Conservation (phyloP, 257 asterid species). For the Euphrasia confusa region DNA sequence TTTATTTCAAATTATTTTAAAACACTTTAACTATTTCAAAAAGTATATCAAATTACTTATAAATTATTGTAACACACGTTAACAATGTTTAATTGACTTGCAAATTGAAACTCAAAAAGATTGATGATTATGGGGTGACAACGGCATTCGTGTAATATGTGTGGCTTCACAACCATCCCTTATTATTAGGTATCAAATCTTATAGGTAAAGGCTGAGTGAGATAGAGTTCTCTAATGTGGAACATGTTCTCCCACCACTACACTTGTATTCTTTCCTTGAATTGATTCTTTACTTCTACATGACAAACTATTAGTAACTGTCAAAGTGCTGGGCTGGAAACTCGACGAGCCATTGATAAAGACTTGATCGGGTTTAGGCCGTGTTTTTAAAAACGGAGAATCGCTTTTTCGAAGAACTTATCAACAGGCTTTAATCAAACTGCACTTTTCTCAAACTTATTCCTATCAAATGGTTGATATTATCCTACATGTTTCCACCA, state of each 20-base stretch:
- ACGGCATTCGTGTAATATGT: too few relatives aligned
- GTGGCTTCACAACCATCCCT: neutral
- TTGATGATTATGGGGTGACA: too few relatives aligned
- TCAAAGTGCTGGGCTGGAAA: too few relatives aligned
- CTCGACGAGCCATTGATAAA: neutral
- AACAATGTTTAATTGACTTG: too few relatives aligned
- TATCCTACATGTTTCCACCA: slow-evolving; percentile 32
- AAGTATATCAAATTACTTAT: too few relatives aligned
- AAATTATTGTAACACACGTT: too few relatives aligned
- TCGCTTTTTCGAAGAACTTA: neutral
- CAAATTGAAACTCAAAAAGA: too few relatives aligned
- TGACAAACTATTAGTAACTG: neutral
- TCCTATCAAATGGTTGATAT: neutral
- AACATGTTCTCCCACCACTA: slow-evolving; percentile 9
- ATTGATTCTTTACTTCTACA: neutral
- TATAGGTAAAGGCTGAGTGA: neutral
- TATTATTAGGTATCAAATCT: neutral
- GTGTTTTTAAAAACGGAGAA: neutral
- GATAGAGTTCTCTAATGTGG: neutral
- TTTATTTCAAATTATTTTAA: too few relatives aligned
- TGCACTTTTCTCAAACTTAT: neutral
- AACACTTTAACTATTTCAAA: too few relatives aligned
- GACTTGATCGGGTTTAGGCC: neutral
- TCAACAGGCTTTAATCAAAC: neutral
- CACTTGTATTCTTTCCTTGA: neutral